A percentile compares a stretch with the other conserved stretches of the same genome.
Conservation (phyloP, 495 filamentous ascomycete genomes). For the Annulohypoxylon bovei region DNA sequence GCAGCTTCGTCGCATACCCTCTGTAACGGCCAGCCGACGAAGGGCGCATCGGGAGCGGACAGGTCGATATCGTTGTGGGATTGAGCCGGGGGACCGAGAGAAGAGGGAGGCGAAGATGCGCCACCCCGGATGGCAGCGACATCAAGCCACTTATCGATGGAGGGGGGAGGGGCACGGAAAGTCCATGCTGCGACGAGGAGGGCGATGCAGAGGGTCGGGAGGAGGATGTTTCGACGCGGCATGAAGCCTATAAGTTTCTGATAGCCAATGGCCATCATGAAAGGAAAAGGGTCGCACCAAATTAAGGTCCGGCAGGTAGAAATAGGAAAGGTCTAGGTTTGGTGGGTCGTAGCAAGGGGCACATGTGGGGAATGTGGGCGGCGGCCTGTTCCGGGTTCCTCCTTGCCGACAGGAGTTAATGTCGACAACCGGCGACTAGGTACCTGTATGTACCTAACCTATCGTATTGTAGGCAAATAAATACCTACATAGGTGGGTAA, state of each 20-base stretch:
- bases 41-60: conserved; percentile 52
- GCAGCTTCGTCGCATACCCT: conserved; percentile 56
- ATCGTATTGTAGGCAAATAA: not conserved
- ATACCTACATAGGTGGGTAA: not conserved
- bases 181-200: conserved; percentile 45
- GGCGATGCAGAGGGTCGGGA: conserved; percentile 45
- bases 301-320: conserved; percentile 16
- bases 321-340: conserved; percentile 37
- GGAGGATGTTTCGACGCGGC: conserved; percentile 45
- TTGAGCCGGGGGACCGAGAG: conserved; percentile 13
- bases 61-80: conserved; percentile 39
- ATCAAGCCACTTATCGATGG: conserved; percentile 41
- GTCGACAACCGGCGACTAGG: not conserved
- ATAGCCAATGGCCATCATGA: conserved; percentile 44
- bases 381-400: not conserved
- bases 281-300: conserved; percentile 27
- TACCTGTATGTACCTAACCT: not conserved
- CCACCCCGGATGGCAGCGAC: conserved; percentile 21
- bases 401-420: conserved; percentile 2
- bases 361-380: not conserved
- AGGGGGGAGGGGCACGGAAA: conserved; percentile 30
- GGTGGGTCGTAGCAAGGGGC: not conserved
- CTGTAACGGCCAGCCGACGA: conserved; percentile 59
- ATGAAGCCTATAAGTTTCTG: conserved; percentile 46
- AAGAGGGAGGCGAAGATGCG: conserved; percentile 20